Percentiles rank a stretch among this genome's conserved stretches.
phyloP scores from a whole-genome alignment of 73 alveolate genomes.

The Halteria grandinella region DNA sequence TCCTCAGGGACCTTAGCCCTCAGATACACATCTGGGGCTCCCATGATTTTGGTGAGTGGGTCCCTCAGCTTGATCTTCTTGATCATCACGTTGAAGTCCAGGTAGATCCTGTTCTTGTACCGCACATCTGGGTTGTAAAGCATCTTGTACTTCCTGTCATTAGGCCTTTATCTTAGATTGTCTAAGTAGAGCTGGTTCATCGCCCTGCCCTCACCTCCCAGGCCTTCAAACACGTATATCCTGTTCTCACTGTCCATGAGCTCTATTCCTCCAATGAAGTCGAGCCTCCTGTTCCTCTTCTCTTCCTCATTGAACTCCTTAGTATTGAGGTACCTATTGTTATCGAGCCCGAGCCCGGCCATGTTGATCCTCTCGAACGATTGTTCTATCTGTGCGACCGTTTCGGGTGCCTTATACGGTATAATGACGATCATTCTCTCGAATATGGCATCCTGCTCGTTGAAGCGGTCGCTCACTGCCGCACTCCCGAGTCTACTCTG shows the following conservation, averaged over 20 bases:
- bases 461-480: no score
- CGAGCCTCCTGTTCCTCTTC: constrained; percentile 52
- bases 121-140: constrained; percentile 77
- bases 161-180: constrained; percentile 65
- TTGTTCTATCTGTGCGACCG: constrained; percentile 43
- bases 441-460: constrained; percentile 61
- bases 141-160: constrained; percentile 48
- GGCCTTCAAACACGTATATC: constrained; percentile 76
- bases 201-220: constrained; percentile 71
- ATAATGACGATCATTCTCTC: constrained; percentile 72
- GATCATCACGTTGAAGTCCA: constrained; percentile 68
- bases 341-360: constrained; percentile 59
- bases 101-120: constrained; percentile 69
- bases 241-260: constrained; percentile 74
- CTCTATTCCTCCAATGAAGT: constrained; percentile 73
- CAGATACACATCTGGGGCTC: constrained; percentile 75
- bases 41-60: constrained; percentile 64
- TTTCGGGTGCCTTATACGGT: constrained; percentile 71
- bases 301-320: constrained; percentile 71
- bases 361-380: constrained; percentile 64
- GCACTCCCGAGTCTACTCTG: no score
- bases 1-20: constrained; percentile 83
- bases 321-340: constrained; percentile 65
- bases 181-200: constrained; percentile 58
- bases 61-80: constrained; percentile 76